Conservation (phyloP, 2,329 filamentous ascomycete species). For the Beauveria sp. region DNA sequence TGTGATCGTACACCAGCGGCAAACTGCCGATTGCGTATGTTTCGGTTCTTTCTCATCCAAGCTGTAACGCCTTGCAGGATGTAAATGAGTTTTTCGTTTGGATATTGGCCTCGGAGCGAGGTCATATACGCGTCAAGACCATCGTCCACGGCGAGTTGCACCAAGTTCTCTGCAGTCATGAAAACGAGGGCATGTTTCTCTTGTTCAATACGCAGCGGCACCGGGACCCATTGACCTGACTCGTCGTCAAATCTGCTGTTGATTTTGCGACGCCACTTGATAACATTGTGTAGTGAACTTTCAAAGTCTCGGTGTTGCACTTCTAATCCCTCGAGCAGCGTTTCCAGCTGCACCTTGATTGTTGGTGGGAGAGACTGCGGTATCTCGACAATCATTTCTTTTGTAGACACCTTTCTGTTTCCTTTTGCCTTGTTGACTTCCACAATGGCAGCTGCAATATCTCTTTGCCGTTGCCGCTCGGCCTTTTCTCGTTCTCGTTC, state of each 20-base stretch:
- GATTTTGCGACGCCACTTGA: slow-evolving; percentile 64
- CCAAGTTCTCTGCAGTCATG: slow-evolving; percentile 57
- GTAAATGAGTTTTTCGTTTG: slow-evolving; percentile 52
- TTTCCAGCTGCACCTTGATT: slow-evolving; percentile 37
- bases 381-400: slow-evolving; percentile 72
- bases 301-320: slow-evolving; percentile 39
- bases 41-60: slow-evolving; percentile 64
- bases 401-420: slow-evolving; percentile 64
- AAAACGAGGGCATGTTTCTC: slow-evolving; percentile 58
- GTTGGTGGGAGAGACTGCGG: slow-evolving; percentile 46
- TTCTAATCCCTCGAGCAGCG: slow-evolving; percentile 42
- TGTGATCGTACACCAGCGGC: slow-evolving; percentile 51
- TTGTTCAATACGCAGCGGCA: slow-evolving; percentile 38
- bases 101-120: slow-evolving; percentile 46
- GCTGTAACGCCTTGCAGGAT: slow-evolving; percentile 60
- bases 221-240: slow-evolving; percentile 57
- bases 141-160: slow-evolving; percentile 45
- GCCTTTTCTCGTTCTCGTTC: slow-evolving; percentile 55
- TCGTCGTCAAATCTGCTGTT: slow-evolving; percentile 54
- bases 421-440: slow-evolving; percentile 66
- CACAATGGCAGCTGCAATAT: slow-evolving; percentile 56
- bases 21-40: slow-evolving; percentile 60
- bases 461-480: slow-evolving; percentile 54
- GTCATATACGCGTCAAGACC: slow-evolving; percentile 52
- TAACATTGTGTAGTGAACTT: slow-evolving; percentile 41